Evolutionary conservation across 2,329 filamentous ascomycete genomes (phyloP).

Genomic region (Ceratocystis cubensis): DNA sequence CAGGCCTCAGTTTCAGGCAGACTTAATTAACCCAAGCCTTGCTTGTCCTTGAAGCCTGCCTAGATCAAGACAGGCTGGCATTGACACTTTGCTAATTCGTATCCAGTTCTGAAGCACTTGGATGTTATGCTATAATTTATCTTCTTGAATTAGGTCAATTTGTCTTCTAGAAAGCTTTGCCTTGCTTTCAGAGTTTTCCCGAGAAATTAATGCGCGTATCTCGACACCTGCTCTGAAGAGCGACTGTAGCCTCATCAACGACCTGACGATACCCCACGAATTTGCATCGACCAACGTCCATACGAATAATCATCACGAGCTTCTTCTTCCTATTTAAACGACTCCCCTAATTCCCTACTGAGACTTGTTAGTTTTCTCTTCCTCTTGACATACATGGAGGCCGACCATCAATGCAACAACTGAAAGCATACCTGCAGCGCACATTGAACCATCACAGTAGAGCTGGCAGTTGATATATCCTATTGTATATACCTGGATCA

Average conservation of each 20-base stretch:
- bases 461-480: not conserved
- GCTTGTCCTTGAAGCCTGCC: not conserved
- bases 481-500: not conserved
- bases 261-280: not conserved
- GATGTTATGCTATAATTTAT: not conserved
- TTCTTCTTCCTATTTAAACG: not conserved
- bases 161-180: not conserved
- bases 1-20: not conserved
- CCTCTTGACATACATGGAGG: not conserved
- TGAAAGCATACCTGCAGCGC: not conserved
- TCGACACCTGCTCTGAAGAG: not conserved
- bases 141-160: not conserved
- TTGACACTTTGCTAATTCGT: not conserved
- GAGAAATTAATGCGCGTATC: not conserved
- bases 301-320: too few relatives aligned
- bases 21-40: not conserved
- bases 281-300: not conserved
- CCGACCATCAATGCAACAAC: not conserved
- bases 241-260: not conserved
- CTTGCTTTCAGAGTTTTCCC: not conserved
- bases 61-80: conserved; percentile 4
- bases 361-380: too few relatives aligned
- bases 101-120: not conserved
- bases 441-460: not conserved
- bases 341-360: not conserved